These are phyloP conservation scores for Litsea cubeba DNA, from an alignment of 164 flowering plant genomes.

Conservation along the genomic window DNA sequence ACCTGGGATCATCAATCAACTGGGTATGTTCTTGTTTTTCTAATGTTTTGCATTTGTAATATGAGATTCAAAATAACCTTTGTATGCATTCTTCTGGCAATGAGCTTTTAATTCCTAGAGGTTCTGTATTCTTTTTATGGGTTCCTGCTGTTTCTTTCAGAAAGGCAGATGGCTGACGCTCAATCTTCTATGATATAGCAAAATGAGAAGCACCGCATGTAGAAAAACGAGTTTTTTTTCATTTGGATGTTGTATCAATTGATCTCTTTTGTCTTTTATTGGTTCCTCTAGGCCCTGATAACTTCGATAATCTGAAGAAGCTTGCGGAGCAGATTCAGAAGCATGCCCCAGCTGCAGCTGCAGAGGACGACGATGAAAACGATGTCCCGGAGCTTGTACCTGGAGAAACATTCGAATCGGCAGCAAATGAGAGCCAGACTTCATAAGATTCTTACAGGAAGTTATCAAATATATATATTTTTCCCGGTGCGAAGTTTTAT, in stretches of 20 bases:
- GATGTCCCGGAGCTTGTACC: constrained; percentile 59
- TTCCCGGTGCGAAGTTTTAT: background rate
- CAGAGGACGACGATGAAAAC: constrained; percentile 49
- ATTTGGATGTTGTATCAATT: background rate
- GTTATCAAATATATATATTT: background rate
- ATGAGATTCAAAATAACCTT: background rate
- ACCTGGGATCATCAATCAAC: constrained; percentile 58
- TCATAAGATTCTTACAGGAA: background rate
- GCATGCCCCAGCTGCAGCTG: constrained; percentile 34
- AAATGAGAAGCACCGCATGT: background rate
- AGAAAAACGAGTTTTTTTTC: background rate
- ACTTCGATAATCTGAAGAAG: constrained; percentile 59
- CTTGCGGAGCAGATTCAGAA: constrained; percentile 69
- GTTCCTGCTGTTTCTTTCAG: background rate
- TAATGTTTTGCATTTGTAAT: background rate
- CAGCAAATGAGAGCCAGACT: constrained; percentile 35
- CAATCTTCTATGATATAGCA: background rate
- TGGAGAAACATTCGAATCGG: constrained; percentile 56
- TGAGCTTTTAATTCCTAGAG: background rate
- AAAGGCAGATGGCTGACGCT: background rate
- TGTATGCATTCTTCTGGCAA: background rate
- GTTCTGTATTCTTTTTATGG: background rate
- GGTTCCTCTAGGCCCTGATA: constrained; percentile 50
- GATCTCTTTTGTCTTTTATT: background rate
- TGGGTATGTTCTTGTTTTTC: constrained; percentile 26